Base-by-base conservation (phyloP, 768 basidiomycete species). In the Podaxis sp. region DNA sequence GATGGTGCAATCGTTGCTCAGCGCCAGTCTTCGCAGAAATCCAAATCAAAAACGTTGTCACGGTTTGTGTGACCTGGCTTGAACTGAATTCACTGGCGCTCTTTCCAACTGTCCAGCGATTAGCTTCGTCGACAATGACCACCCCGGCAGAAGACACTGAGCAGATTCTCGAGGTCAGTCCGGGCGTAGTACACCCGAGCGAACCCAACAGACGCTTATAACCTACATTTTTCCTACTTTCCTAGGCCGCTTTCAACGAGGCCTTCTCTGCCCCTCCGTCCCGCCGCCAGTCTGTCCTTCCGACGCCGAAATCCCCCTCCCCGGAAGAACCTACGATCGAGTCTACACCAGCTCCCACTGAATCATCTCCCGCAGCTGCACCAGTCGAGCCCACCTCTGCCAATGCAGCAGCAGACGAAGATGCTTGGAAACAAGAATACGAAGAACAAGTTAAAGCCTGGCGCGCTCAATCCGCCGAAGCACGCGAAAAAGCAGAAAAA, bases 401-500 rank as follows among this genome's bases (percentile, higher is more conserved):
- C 37, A 55, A 62, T 37, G 55, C 33, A 15, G 8, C 66, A 15
- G 68, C 66, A 43, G 66, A 67, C 19, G 76, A 83, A 38, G 85
- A 85, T 24, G 65, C 76, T 7, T 91, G 89, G 88, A 87, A 88
- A 68, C 74, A 75, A 15, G 81, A 86, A 68, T 91, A 93, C 70
- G 87, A 93, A 55, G 75, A 82, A 0, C 87, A 90, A 47, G 77
- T 91, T 11, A 78, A 81, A 55, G 75, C 79, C 59, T 94, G 92
- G 93, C 87, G 87, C 43, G 82, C 83, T 24, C 84, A 86, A 67
- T 88, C 87, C 41, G 87, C 90, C 33, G 83, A 84, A 63, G 87
- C 86, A 49, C 87, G 91, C 56, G 79, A 84, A 70, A 91, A 88
- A 71, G 89, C 91, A 8, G 91, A 92, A 76, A 81, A 79, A 64